Conservation (phyloP, 805 yeast genomes). For the Diddensiella caesifluorescens region DNA sequence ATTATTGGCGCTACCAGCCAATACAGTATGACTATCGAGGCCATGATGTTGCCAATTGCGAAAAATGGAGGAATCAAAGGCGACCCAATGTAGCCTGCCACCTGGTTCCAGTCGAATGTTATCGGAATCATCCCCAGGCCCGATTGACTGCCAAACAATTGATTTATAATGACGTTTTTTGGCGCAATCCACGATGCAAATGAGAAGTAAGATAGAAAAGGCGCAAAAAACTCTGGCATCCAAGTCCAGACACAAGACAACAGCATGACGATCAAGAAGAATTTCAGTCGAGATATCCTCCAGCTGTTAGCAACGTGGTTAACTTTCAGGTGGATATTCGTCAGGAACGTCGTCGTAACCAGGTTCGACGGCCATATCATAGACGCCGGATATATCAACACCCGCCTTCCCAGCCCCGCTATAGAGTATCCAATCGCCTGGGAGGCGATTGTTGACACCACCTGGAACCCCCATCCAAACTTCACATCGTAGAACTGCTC, state of each 20-base stretch:
- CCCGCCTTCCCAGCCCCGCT: conserved; percentile 57
- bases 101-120: conserved; percentile 65
- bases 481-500: conserved; percentile 41
- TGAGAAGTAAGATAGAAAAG: conserved; percentile 50
- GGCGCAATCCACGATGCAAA: conserved; percentile 63
- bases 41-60: conserved; percentile 40
- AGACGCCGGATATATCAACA: conserved; percentile 58
- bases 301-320: conserved; percentile 56
- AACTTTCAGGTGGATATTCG: conserved; percentile 45
- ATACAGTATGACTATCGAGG: conserved; percentile 45
- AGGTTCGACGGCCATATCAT: conserved; percentile 68
- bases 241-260: conserved; percentile 48
- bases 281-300: conserved; percentile 48
- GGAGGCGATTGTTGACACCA: conserved; percentile 48
- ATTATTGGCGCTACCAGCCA: conserved; percentile 53
- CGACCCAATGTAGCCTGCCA: conserved; percentile 50
- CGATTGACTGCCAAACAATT: conserved; percentile 54
- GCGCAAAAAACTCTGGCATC: conserved; percentile 57
- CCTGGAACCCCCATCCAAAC: conserved; percentile 50
- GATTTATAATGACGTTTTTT: conserved; percentile 55
- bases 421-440: conserved; percentile 64
- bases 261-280: conserved; percentile 41
- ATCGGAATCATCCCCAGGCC: conserved; percentile 65
- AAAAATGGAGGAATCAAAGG: conserved; percentile 61
- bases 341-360: conserved; percentile 53